phyloP scores from a whole-genome alignment of 495 filamentous ascomycete species.

The Penicillium subrubescens region DNA sequence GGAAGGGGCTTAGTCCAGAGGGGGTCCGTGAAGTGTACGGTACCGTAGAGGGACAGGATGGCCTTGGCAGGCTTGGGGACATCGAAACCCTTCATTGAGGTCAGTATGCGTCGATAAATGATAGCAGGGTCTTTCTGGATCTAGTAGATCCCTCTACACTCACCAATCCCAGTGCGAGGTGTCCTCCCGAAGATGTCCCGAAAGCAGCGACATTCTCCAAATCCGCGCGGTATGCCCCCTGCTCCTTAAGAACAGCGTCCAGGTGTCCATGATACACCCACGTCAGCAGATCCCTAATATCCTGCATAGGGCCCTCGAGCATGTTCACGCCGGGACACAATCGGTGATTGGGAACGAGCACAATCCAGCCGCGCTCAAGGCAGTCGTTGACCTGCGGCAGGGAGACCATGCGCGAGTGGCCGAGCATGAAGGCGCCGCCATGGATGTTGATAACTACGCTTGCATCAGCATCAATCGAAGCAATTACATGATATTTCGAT shows the following conservation, averaged over 20 bases:
- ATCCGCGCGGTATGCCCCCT: conserved; percentile 24
- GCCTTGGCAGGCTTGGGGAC: conserved; percentile 26
- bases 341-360: conserved; percentile 39
- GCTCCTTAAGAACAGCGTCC: conserved; percentile 16
- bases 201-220: conserved; percentile 35
- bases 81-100: conserved; percentile 31
- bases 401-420: conserved; percentile 37
- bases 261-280: conserved; percentile 34
- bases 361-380: conserved; percentile 40
- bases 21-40: conserved; percentile 36
- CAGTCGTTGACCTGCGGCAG: conserved; percentile 37
- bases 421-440: conserved; percentile 45
- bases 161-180: conserved; percentile 36
- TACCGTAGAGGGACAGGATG: conserved; percentile 41
- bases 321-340: conserved; percentile 37
- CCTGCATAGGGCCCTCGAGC: conserved; percentile 32
- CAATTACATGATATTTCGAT: background rate
- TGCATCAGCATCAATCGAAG: background rate
- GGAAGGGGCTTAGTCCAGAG: conserved; percentile 68
- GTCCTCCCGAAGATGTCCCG: conserved; percentile 36
- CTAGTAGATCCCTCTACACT: background rate
- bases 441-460: conserved; percentile 40
- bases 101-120: background rate
- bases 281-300: conserved; percentile 31
- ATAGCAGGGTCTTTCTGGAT: background rate